Conservation (phyloP, 148 eudicot species). For the Camellia sinensis region DNA sequence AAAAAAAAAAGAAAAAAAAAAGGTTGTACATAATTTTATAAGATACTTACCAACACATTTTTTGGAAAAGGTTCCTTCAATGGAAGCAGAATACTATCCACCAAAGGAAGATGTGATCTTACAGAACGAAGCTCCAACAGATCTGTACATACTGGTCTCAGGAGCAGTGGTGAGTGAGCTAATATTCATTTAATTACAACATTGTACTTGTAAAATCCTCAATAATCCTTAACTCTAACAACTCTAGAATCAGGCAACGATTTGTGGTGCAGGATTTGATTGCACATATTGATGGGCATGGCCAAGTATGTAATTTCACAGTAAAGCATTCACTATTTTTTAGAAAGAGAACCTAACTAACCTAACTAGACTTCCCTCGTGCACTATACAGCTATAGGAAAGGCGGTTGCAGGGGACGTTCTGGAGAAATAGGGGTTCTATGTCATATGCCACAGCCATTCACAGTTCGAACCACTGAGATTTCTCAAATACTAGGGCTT, state of each 20-base stretch:
- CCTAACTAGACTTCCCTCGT: slow-evolving; percentile 8
- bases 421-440: slow-evolving; percentile 85
- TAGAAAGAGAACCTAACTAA: neutral
- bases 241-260: slow-evolving; percentile 10
- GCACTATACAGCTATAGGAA: slow-evolving; percentile 43
- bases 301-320: slow-evolving; percentile 37
- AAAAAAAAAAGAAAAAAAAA: too few relatives aligned
- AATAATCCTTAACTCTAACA: slow-evolving; percentile 3
- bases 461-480: slow-evolving; percentile 65
- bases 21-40: neutral
- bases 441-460: slow-evolving; percentile 69
- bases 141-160: slow-evolving; percentile 71
- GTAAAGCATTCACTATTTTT: neutral
- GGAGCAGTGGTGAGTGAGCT: slow-evolving; percentile 69
- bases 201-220: neutral
- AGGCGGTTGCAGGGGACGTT: slow-evolving; percentile 60
- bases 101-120: slow-evolving; percentile 79
- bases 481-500: slow-evolving; percentile 66
- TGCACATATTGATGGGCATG: slow-evolving; percentile 35
- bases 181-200: neutral
- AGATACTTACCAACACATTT: slow-evolving; percentile 7
- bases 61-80: slow-evolving; percentile 56
- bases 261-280: slow-evolving; percentile 47
- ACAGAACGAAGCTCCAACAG: slow-evolving; percentile 76
- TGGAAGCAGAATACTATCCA: slow-evolving; percentile 90